Evolutionary conservation across 2,329 filamentous ascomycete genomes (phyloP), one percentile per base, ranked within the genome.

Genomic region (Trichocomaceae sp.): DNA sequence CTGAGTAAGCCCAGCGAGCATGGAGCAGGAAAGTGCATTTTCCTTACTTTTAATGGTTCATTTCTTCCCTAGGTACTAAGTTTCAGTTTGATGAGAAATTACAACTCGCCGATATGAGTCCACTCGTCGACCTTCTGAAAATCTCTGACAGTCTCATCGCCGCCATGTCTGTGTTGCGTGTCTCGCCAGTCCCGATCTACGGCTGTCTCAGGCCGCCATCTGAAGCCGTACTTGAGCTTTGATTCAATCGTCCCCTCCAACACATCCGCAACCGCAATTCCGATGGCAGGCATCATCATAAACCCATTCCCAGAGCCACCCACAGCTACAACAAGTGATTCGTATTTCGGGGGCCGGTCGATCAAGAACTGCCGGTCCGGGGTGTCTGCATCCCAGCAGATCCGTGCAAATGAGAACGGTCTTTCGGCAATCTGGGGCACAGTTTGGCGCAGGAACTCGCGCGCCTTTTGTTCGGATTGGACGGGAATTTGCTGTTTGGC

Each of bases 381-480:
- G 0, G 79, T 82, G 59, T 82, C 80, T 0, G 78, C 76, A 57
- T 79, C 80, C 80, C 80, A 82, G 63, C 79, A 82, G 46, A 83
- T 75, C 5, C 77, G 68, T 2, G 77, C 76, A 56, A 78, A 79
- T 49, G 69, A 75, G 50, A 83, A 77, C 0, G 72, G 71, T 1
- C 79, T 72, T 2, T 74, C 63, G 1, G 74, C 72, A 4, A 82
- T 72, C 39, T 81, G 77, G 1, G 79, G 79, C 69, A 82, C 76
- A 1, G 75, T 78, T 49, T 80, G 77, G 6, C 64, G 62, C 15
- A 83, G 64, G 46, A 81, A 79, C 8, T 70, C 66, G 3, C 77
- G 71, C 19, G 78, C 70, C 8, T 75, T 72, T 8, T 64, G 55
- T 59, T 79, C 79, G 0, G 78, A 74, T 47, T 76, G 72, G 0